Evolutionary conservation across 106 monocot species (phyloP), one percentile per base, ranked within the genome.

Genomic region (Acanthochlamys bracteata): DNA sequence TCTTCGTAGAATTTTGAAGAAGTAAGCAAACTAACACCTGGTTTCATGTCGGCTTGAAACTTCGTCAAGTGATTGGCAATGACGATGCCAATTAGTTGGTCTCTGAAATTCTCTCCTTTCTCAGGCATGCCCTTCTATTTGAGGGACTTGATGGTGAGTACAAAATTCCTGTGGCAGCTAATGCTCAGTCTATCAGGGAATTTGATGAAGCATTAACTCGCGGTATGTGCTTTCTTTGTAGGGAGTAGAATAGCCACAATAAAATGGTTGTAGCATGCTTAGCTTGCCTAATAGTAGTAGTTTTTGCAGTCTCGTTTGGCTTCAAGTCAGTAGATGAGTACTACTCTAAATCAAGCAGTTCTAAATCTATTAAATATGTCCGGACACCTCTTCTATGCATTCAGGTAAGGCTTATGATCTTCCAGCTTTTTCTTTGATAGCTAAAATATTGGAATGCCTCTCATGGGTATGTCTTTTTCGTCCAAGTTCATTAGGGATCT

Each of bases 291-390:
- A 43, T 17, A 12, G 7, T 33, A 42, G 21, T 20, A 0, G 40
- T 42, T 22, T 7, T 17, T 65, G 57, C 82, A 96, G 95, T 96
- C 41, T 90, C 95, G 62, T 90, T 96, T 85, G 95, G 87, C 58
- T 96, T 90, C 68, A 96, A 83, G 70, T 96, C 95, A 12, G 86
- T 74, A 45, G 90, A 90, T 85, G 95, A 96, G 64, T 96, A 96
- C 71, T 96, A 96, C 69, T 76, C 70, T 57, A 82, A 90, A 55
- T 81, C 95, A 11, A 90, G 90, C 63, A 96, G 95, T 79, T 87
- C 86, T 57, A 68, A 60, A 57, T 88, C 78, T 40, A 82, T 96
- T 61, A 68, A 67, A 59, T 20, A 83, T 77, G 87, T 96, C 17
- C 47, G 59, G 4, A 88, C 75, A n/a, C 95, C 95, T 53, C 74